Evolutionary conservation across 2,329 filamentous ascomycete genomes (phyloP).

Genomic region (Lasiodiplodia hormozganensis): DNA sequence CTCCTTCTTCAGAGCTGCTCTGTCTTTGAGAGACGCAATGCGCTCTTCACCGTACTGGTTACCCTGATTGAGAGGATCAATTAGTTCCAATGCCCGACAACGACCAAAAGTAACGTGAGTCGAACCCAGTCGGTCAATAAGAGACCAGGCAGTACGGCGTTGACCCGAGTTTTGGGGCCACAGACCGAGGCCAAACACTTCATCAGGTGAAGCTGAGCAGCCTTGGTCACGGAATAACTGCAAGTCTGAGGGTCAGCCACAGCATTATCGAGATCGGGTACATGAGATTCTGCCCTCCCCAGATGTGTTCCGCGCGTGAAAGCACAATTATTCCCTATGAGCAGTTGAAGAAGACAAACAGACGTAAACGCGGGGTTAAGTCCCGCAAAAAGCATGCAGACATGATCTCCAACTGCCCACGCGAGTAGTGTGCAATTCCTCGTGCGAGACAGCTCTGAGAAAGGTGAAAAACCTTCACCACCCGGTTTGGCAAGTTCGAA

Average conservation of each 20-base stretch:
- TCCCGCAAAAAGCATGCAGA: background rate
- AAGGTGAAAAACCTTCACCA: background rate
- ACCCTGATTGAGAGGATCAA: slow-evolving; percentile 33
- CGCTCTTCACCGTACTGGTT: slow-evolving; percentile 61
- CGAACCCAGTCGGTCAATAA: slow-evolving; percentile 70
- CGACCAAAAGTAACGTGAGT: slow-evolving; percentile 22
- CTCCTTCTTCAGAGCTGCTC: slow-evolving; percentile 65
- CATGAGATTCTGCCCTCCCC: background rate
- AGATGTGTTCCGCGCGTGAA: background rate
- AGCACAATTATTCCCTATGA: background rate
- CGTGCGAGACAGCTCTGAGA: background rate
- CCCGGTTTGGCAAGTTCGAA: background rate
- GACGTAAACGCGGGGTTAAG: background rate
- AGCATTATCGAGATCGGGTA: background rate
- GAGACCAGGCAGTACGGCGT: slow-evolving; percentile 66
- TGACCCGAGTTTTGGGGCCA: slow-evolving; percentile 64
- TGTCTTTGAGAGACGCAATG: slow-evolving; percentile 61
- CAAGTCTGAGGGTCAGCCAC: background rate
- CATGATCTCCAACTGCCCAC: background rate
- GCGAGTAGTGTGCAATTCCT: background rate
- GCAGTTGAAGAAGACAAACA: background rate
- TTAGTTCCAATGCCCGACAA: background rate
- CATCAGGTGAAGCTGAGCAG: slow-evolving; percentile 62
- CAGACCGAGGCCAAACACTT: slow-evolving; percentile 65
- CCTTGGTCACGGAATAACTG: slow-evolving; percentile 75